Evolutionary conservation across 2,329 filamentous ascomycete genomes (phyloP).

Genomic region (Venturia nashicola): DNA sequence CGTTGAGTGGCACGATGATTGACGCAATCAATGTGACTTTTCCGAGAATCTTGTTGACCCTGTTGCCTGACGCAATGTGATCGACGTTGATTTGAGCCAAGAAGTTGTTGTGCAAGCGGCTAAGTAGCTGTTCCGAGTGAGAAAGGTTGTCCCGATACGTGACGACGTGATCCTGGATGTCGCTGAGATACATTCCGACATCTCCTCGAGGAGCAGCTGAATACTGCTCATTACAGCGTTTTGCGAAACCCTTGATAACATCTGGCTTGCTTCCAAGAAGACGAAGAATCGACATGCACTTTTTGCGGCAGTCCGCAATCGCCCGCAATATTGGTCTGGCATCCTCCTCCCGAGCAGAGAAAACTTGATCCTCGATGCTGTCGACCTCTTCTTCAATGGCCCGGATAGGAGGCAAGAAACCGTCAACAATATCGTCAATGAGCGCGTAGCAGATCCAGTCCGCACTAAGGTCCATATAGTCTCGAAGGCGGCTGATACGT

Average conservation of each 20-base stretch:
- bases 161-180: constrained; percentile 98
- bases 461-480: constrained; percentile 86
- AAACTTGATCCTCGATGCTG: constrained; percentile 88
- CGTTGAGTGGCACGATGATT: constrained; percentile 88
- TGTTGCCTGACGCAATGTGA: constrained; percentile 76
- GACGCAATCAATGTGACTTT: constrained; percentile 93
- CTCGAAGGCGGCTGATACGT: constrained; percentile 83
- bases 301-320: constrained; percentile 85
- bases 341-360: constrained; percentile 81
- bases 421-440: constrained; percentile 97
- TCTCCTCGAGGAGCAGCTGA: constrained; percentile 90
- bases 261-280: constrained; percentile 96
- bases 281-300: constrained; percentile 85
- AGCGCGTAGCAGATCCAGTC: constrained; percentile 99
- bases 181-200: constrained; percentile 89
- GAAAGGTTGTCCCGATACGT: constrained; percentile 96
- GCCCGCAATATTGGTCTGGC: constrained; percentile 76
- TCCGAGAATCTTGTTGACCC: constrained; percentile 78
- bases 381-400: constrained; percentile 83
- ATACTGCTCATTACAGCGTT: constrained; percentile 97
- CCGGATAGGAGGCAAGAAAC: constrained; percentile 79
- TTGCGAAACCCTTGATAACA: constrained; percentile 92
- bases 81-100: constrained; percentile 88
- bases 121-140: constrained; percentile 97
- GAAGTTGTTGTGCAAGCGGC: constrained; percentile 89